phyloP scores from a whole-genome alignment of 352 stramenopile genomes.

The Pythium plurisporium region DNA sequence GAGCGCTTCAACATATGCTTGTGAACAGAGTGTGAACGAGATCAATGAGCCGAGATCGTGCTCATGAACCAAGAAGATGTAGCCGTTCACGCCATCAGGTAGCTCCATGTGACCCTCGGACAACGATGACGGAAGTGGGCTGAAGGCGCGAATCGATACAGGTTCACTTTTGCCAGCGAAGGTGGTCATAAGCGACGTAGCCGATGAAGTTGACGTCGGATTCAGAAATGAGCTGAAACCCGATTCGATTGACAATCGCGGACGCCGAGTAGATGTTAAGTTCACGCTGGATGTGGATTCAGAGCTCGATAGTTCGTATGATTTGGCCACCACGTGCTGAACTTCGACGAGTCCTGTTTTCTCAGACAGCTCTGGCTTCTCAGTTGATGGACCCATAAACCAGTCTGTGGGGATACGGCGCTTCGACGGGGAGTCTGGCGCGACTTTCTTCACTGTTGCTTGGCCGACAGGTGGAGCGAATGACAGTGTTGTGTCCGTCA shows the following conservation, averaged over 20 bases:
- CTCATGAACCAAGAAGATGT: slow-evolving; percentile 76
- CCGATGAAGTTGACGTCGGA: background rate
- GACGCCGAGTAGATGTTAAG: slow-evolving; percentile 1
- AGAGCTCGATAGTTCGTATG: slow-evolving; percentile 10
- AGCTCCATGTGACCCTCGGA: slow-evolving; percentile 72
- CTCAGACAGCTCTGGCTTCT: slow-evolving; percentile 18
- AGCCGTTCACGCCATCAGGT: slow-evolving; percentile 63
- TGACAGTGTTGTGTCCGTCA: slow-evolving; percentile 56
- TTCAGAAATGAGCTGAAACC: slow-evolving; percentile 11
- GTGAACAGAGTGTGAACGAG: slow-evolving; percentile 71
- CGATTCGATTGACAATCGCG: slow-evolving; percentile 1
- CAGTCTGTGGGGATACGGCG: slow-evolving; percentile 74
- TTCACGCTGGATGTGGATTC: slow-evolving; percentile 9
- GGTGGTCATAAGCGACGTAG: slow-evolving; percentile 6
- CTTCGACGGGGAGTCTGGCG: slow-evolving; percentile 56
- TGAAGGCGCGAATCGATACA: slow-evolving; percentile 30
- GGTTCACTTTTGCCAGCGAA: slow-evolving; percentile 18
- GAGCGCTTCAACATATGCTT: slow-evolving; percentile 65
- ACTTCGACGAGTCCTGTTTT: background rate
- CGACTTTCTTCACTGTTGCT: slow-evolving; percentile 75
- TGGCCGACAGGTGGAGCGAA: slow-evolving; percentile 57
- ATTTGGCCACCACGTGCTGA: background rate
- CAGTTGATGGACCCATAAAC: slow-evolving; percentile 49
- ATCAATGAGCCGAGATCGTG: slow-evolving; percentile 82
- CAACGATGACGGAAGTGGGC: slow-evolving; percentile 37